Conservation (phyloP, 345 rosid genomes). For the Lepidium aucheri region DNA sequence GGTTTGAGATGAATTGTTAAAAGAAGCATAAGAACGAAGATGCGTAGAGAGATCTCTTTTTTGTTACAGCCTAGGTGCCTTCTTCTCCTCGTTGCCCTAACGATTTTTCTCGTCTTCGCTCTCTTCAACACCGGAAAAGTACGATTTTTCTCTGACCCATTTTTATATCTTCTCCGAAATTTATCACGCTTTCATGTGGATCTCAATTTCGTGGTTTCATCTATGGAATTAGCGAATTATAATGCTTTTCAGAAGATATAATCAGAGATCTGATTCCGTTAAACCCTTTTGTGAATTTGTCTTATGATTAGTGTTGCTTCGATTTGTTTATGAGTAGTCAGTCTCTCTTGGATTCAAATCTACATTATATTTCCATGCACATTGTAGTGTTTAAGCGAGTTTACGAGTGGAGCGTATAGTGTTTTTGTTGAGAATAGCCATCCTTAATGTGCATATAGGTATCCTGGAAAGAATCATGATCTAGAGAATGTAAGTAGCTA, state of each 20-base stretch:
- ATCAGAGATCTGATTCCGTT: conserved; percentile 15
- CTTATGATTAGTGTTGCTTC: background rate
- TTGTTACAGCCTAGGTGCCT: conserved; percentile 56
- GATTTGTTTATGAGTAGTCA: background rate
- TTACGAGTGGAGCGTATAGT: background rate
- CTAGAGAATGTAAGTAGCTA: background rate
- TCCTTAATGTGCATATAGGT: background rate
- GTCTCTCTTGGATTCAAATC: background rate
- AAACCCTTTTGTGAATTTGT: background rate
- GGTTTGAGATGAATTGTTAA: conserved; percentile 14
- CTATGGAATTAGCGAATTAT: background rate
- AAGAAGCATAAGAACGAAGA: conserved; percentile 13
- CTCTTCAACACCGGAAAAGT: conserved; percentile 42
- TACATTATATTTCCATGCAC: background rate
- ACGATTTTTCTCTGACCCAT: background rate
- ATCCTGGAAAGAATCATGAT: background rate
- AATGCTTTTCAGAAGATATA: background rate
- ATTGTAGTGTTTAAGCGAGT: background rate
- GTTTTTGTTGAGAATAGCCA: background rate
- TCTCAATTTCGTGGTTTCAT: conserved; percentile 8
- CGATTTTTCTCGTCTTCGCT: conserved; percentile 47
- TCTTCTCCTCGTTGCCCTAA: conserved; percentile 38
- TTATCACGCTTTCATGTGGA: background rate
- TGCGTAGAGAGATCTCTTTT: conserved; percentile 58
- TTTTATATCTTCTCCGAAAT: background rate